Percentiles rank a stretch among this genome's conserved stretches.
These are phyloP conservation scores for Nigrospora sphaerica DNA, from an alignment of 2,329 filamentous ascomycete genomes.

Conservation along the genomic window DNA sequence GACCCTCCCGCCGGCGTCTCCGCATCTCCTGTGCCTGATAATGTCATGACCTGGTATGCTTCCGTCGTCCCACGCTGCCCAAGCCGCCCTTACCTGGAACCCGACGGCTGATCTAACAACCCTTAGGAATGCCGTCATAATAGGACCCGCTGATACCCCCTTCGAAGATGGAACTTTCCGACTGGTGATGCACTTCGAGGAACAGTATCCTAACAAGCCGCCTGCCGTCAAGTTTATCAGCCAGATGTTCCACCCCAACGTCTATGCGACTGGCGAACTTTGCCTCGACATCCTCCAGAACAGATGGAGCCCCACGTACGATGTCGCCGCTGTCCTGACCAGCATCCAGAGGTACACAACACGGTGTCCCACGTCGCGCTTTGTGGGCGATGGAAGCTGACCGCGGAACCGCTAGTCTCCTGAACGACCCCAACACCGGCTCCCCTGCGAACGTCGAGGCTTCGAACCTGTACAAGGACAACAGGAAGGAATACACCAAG, in stretches of 20 bases:
- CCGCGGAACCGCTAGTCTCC: conserved; percentile 51
- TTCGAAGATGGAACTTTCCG: conserved; percentile 69
- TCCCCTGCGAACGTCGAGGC: conserved; percentile 97
- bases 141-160: conserved; percentile 9
- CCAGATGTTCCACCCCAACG: conserved; percentile 98
- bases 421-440: conserved; percentile 98
- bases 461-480: conserved; percentile 97
- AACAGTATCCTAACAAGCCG: conserved; percentile 97
- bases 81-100: not conserved
- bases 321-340: conserved; percentile 92
- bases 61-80: not conserved
- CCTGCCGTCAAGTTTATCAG: conserved; percentile 98
- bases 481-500: conserved; percentile 93
- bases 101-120: not conserved
- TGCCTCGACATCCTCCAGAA: conserved; percentile 97
- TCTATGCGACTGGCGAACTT: conserved; percentile 93
- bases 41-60: conserved; percentile 87
- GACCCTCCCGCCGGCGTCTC: conserved; percentile 96
- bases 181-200: conserved; percentile 98
- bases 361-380: not conserved
- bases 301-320: conserved; percentile 96
- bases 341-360: conserved; percentile 81
- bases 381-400: not conserved
- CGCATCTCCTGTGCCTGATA: conserved; percentile 89
- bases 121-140: conserved; percentile 10